Percentiles rank a stretch among this genome's conserved stretches.
phyloP scores from a whole-genome alignment of 495 filamentous ascomycete genomes.

The Podospora pseudopauciseta region DNA sequence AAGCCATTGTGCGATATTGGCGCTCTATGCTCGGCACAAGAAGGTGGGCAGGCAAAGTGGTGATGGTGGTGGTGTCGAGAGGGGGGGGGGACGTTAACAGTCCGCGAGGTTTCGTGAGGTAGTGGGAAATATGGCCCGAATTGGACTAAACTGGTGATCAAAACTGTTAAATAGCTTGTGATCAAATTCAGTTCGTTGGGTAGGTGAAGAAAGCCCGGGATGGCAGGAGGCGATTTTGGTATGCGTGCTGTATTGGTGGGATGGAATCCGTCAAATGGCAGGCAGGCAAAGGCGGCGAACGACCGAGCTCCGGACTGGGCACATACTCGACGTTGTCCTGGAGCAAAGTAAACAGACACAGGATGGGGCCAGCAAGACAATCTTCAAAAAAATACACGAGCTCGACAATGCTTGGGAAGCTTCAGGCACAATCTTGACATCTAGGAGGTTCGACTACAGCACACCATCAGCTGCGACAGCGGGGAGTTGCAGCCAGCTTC shows the following conservation, averaged over 20 bases:
- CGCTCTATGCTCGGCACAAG: neutral
- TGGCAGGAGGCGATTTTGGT: conserved; percentile 10
- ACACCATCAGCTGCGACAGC: neutral
- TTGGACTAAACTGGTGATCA: neutral
- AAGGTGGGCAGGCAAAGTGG: neutral
- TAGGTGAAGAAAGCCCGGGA: neutral
- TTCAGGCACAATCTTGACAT: neutral
- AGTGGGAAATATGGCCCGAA: too few relatives aligned
- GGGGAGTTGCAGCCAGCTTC: neutral
- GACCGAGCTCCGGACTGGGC: neutral
- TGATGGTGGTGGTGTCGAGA: neutral
- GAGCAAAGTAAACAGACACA: neutral
- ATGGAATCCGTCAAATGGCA: neutral
- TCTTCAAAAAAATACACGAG: neutral
- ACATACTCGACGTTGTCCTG: neutral
- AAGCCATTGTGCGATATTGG: neutral
- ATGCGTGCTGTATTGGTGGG: neutral
- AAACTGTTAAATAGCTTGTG: neutral
- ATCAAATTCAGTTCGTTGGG: neutral
- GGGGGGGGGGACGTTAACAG: neutral
- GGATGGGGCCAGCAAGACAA: neutral
- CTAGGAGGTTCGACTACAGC: neutral
- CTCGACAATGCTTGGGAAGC: neutral
- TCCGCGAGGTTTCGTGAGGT: neutral
- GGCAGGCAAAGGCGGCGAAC: neutral